phyloP scores from a whole-genome alignment of 192 early-diverging fungal species.

The Fimicolochytrium jonesii region DNA sequence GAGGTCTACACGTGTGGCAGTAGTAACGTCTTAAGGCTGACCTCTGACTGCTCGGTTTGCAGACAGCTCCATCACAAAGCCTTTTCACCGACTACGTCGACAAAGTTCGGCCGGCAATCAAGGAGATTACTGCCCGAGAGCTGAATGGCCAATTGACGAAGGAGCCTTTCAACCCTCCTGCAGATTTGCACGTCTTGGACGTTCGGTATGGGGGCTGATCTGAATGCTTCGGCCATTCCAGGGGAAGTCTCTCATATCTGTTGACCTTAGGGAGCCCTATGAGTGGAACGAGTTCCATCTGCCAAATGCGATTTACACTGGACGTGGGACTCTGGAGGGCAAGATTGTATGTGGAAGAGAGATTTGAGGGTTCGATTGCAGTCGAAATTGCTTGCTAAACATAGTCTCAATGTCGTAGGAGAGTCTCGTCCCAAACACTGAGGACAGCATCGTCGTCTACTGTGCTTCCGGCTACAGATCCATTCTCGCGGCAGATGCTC shows the following conservation, averaged over 20 bases:
- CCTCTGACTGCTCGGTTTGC: too few species aligned
- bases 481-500: conserved; percentile 37
- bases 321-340: conserved; percentile 41
- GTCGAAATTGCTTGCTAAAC: too few species aligned
- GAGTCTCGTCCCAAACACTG: conserved; percentile 33
- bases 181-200: conserved; percentile 37
- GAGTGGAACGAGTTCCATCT: conserved; percentile 50
- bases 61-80: too few species aligned
- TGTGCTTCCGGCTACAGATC: conserved; percentile 49
- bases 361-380: background rate
- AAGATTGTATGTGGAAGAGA: conserved; percentile 48
- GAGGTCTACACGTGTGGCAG: too few species aligned
- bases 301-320: conserved; percentile 45
- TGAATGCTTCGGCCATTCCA: background rate
- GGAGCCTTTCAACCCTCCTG: conserved; percentile 20
- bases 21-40: too few species aligned
- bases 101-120: conserved; percentile 15
- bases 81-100: conserved; percentile 36
- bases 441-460: conserved; percentile 46
- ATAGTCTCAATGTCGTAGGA: too few species aligned
- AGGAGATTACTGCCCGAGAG: conserved; percentile 21
- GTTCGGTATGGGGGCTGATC: conserved; percentile 27
- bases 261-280: conserved; percentile 37
- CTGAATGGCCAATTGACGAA: conserved; percentile 18
- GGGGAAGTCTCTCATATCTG: background rate